Evolutionary conservation across 83 land plant genomes (phyloP), one percentile per base, ranked within the genome.

Genomic region (Picea engelmannii): DNA sequence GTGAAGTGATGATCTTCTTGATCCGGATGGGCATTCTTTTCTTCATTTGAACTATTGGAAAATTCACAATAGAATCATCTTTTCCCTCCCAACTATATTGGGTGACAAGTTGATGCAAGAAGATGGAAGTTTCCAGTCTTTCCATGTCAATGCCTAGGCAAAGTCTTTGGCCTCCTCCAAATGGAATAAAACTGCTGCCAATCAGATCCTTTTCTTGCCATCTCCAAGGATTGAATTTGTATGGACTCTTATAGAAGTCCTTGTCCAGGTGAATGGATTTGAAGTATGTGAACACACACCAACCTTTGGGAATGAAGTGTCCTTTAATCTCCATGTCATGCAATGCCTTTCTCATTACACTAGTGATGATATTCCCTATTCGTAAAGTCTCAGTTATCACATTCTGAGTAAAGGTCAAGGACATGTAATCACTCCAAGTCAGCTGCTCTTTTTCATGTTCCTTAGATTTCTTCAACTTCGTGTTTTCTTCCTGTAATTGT

Each of bases 81-180:
- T 35, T 2, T 35, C 2, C 35, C 35, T 35, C 35, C 35, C 35
- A 35, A 35, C 35, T 35, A 83, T 80, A 91, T 40, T 52, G 60
- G 21, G 88, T 91, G 21, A 88, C 91, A 69, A 91, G 82, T 47
- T 82, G 91, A 68, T 91, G 91, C 18, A 91, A 90, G 65, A 91
- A 91, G 62, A 91, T 91, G 49, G 91, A 84, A 76, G 89, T 84
- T 66, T 91, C 93, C 62, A 91, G 84, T 76, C 93, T 91, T 70
- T 89, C 86, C 76, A 91, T 81, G 79, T 91, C 93, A 61, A 89
- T 78, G 0, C 93, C 93, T 5, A 91, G 93, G 27, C 93, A 91
- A 47, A 91, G 86, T 81, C 93, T 87, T 55, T 89, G 89, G 60
- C 93, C 93, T 35, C 93, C 93, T 69, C 93, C 93, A 82, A 91